Evolutionary conservation across 192 early-diverging fungal species (phyloP).

Genomic region (Gigaspora rosea): DNA sequence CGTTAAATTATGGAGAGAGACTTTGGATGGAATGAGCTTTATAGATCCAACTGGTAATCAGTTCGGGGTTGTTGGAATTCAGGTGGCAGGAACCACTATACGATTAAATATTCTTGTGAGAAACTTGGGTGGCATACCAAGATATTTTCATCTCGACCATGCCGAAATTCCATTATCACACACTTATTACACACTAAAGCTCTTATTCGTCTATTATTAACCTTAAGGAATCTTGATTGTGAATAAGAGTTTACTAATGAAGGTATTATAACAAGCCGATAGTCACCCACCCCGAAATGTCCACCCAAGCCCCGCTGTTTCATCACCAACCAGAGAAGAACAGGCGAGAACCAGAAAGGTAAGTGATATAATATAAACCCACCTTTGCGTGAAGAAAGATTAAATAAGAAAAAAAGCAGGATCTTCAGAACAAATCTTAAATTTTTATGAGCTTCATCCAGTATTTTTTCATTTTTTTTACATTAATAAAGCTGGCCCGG

Average conservation of each 20-base stretch:
- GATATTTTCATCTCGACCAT: background rate
- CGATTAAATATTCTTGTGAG: constrained; percentile 4
- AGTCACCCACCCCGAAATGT: background rate
- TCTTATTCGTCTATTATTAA: constrained; percentile 11
- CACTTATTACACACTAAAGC: background rate
- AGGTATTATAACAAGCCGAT: constrained; percentile 17
- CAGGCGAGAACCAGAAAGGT: too few relatives aligned
- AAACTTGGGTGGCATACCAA: background rate
- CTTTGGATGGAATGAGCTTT: background rate
- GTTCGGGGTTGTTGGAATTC: constrained; percentile 17
- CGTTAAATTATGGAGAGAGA: constrained; percentile 12
- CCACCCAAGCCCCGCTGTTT: background rate
- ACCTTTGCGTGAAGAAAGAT: too few relatives aligned
- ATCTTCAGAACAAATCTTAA: too few relatives aligned
- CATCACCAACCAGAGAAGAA: too few relatives aligned
- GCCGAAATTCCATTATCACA: constrained; percentile 8
- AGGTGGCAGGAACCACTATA: background rate
- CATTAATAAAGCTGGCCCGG: too few relatives aligned
- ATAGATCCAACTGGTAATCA: background rate
- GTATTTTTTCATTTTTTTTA: too few relatives aligned
- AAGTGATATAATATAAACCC: too few relatives aligned
- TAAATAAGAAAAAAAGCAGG: too few relatives aligned
- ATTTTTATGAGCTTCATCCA: too few relatives aligned
- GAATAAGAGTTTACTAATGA: constrained; percentile 20
- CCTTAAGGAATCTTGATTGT: constrained; percentile 9